Evolutionary conservation across 2,329 filamentous ascomycete genomes (phyloP).

Genomic region (Trichoderma sp.): DNA sequence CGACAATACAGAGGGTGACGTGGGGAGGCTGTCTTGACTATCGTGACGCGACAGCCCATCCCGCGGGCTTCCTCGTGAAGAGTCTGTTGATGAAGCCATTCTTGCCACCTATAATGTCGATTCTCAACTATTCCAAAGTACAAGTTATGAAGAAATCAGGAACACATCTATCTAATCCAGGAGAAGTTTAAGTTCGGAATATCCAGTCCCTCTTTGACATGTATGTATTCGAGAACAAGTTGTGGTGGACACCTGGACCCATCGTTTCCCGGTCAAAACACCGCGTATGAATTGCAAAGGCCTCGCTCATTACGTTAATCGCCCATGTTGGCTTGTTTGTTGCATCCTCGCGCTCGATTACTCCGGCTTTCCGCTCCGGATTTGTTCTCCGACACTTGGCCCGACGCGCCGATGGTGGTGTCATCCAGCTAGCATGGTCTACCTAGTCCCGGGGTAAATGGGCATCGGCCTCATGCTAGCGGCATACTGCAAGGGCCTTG

Average conservation of each 20-base stretch:
- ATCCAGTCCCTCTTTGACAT: neutral
- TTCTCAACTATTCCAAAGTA: neutral
- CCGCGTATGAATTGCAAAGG: neutral
- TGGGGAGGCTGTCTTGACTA: neutral
- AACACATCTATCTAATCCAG: neutral
- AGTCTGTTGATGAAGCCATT: neutral
- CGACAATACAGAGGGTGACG: neutral
- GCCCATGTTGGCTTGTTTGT: neutral
- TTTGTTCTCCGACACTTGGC: neutral
- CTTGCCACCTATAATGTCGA: neutral
- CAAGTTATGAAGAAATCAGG: neutral
- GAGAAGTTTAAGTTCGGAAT: neutral
- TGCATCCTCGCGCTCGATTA: neutral
- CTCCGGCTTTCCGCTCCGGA: neutral
- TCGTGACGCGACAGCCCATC: neutral
- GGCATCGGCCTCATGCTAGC: neutral
- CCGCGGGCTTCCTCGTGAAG: neutral
- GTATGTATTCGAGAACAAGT: neutral
- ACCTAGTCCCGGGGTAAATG: neutral
- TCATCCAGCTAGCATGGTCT: neutral
- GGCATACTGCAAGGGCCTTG: neutral
- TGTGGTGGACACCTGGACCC: neutral
- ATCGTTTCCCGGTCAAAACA: neutral
- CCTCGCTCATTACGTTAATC: neutral
- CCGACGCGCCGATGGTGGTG: neutral